A percentile compares a stretch with the other conserved stretches of the same genome.
phyloP scores from a whole-genome alignment of 805 yeast genomes.

The Spathaspora hagerdaliae region DNA sequence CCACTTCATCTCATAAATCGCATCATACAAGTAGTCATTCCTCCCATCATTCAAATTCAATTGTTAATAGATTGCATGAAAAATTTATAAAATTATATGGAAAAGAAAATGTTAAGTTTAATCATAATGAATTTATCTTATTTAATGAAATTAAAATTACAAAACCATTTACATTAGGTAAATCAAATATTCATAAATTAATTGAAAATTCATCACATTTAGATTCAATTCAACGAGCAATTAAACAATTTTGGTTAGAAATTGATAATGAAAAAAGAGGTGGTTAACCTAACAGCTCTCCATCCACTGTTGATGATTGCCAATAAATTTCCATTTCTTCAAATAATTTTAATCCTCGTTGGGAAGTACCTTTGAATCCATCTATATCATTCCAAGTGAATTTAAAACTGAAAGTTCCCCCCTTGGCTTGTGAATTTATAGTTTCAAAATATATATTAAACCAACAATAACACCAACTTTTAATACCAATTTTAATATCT shows the following conservation, averaged over 20 bases:
- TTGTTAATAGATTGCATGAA: conserved; percentile 11
- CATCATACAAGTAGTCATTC: not conserved
- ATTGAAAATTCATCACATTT: conserved; percentile 15
- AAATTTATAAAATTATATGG: conserved; percentile 18
- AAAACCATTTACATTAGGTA: conserved; percentile 34
- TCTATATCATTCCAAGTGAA: conserved; percentile 47
- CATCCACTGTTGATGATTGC: conserved; percentile 8
- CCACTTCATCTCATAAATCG: conserved; percentile 6
- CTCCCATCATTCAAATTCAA: not conserved
- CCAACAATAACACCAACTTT: conserved; percentile 7
- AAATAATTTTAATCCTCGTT: conserved; percentile 51
- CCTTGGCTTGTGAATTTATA: not conserved
- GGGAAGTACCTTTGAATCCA: conserved; percentile 61
- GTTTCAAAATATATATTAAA: conserved; percentile 44
- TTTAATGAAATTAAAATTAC: conserved; percentile 29
- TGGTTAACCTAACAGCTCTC: conserved; percentile 12
- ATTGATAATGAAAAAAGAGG: conserved; percentile 23
- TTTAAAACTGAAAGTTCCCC: not conserved
- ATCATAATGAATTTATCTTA: conserved; percentile 29
- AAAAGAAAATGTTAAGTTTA: conserved; percentile 23
- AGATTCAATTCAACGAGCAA: conserved; percentile 19
- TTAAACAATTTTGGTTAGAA: conserved; percentile 26
- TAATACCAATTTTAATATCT: conserved; percentile 2
- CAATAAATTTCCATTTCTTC: conserved; percentile 45
- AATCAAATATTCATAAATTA: conserved; percentile 19